Evolutionary conservation across 1,284 basidiomycete species (phyloP).

Genomic region (Ceratobasidium theobromae): DNA sequence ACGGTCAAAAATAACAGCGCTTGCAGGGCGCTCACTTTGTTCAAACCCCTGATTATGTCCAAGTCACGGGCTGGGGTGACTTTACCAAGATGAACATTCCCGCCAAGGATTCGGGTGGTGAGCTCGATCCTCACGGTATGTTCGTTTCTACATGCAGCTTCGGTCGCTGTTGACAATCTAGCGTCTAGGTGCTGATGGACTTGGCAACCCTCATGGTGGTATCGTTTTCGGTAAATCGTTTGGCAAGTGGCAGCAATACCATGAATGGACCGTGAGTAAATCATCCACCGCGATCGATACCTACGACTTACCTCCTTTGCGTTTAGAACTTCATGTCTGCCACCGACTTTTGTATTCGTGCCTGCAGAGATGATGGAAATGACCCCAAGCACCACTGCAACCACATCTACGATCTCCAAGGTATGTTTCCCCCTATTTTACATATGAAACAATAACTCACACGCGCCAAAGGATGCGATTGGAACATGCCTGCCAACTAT

Average conservation of each 20-base stretch:
- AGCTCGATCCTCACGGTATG: constrained; percentile 39
- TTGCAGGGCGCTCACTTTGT: constrained; percentile 41
- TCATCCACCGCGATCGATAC: neutral
- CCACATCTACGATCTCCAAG: constrained; percentile 35
- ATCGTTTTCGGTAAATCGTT: constrained; percentile 36
- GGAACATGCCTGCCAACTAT: constrained; percentile 72
- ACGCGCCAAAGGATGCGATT: constrained; percentile 49
- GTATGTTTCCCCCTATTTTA: neutral
- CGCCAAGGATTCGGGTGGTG: constrained; percentile 39
- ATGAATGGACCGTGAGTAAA: constrained; percentile 37
- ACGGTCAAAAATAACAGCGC: no score
- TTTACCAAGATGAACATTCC: constrained; percentile 43
- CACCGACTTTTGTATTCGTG: constrained; percentile 37
- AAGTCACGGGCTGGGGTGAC: constrained; percentile 44
- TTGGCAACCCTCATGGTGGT: constrained; percentile 41
- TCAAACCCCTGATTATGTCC: constrained; percentile 39
- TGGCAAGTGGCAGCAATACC: constrained; percentile 33
- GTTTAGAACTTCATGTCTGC: constrained; percentile 36
- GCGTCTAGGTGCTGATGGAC: constrained; percentile 31
- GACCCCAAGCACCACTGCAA: constrained; percentile 32
- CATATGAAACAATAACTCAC: neutral
- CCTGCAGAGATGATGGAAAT: constrained; percentile 32
- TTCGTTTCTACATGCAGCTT: constrained; percentile 9
- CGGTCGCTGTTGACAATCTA: neutral
- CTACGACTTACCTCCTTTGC: neutral